These are phyloP conservation scores for Verbascum thapsus DNA, from an alignment of 257 asterid genomes.

Conservation along the genomic window DNA sequence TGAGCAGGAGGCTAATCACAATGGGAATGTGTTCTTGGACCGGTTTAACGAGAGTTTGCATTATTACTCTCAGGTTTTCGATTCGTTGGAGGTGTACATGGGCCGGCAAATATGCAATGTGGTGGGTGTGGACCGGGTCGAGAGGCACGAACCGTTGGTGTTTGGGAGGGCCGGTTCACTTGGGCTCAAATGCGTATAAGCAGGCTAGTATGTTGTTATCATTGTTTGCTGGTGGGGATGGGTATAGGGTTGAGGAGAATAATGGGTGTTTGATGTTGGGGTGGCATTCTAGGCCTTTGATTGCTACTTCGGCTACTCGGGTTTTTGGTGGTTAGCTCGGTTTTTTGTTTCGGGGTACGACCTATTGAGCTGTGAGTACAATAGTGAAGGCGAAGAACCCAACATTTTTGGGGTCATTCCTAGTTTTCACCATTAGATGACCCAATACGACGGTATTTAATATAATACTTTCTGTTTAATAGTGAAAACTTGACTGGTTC, in stretches of 20 bases:
- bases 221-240: conserved; percentile 82
- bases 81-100: conserved; percentile 78
- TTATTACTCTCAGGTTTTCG: conserved; percentile 86
- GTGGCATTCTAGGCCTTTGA: conserved; percentile 88
- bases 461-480: no score
- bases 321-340: conserved; percentile 33
- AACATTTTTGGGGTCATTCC: no score
- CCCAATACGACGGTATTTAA: no score
- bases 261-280: conserved; percentile 88
- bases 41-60: conserved; percentile 82
- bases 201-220: conserved; percentile 84
- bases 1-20: conserved; percentile 91
- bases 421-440: no score
- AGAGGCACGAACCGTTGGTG: conserved; percentile 80
- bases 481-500: no score
- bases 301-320: conserved; percentile 79
- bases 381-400: conserved; percentile 27
- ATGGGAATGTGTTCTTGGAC: conserved; percentile 68
- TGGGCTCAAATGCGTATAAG: conserved; percentile 83
- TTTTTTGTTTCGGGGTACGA: neutral
- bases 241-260: conserved; percentile 82
- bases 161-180: conserved; percentile 63
- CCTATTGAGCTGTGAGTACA: conserved; percentile 30
- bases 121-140: conserved; percentile 88
- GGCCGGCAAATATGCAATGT: conserved; percentile 87